These are phyloP conservation scores for Colletotrichum lini DNA, from an alignment of 2,329 filamentous ascomycete species.

Conservation along the genomic window DNA sequence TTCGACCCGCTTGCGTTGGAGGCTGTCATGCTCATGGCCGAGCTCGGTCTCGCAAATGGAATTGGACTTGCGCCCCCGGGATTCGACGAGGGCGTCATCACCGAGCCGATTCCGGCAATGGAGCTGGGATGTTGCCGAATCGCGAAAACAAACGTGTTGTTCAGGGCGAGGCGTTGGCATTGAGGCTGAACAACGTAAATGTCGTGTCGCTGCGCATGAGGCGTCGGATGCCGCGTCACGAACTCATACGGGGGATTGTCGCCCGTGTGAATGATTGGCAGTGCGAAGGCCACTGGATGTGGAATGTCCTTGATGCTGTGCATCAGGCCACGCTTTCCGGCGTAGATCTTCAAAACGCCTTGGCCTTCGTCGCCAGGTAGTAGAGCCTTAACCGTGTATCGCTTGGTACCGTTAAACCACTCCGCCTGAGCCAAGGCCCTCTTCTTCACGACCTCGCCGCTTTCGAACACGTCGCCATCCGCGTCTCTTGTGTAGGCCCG, in stretches of 20 bases:
- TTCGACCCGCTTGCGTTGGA: slow-evolving; percentile 71
- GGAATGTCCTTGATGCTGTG: slow-evolving; percentile 97
- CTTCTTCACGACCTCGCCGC: slow-evolving; percentile 87
- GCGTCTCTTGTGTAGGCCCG: slow-evolving; percentile 83
- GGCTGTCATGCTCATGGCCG: slow-evolving; percentile 75
- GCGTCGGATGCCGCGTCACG: slow-evolving; percentile 91
- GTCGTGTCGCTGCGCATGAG: slow-evolving; percentile 96
- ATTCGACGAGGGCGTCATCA: slow-evolving; percentile 62
- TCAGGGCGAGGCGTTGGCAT: slow-evolving; percentile 87
- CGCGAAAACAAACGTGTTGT: slow-evolving; percentile 98
- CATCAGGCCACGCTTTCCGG: slow-evolving; percentile 95
- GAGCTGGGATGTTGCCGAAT: slow-evolving; percentile 91
- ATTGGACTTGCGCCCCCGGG: slow-evolving; percentile 68
- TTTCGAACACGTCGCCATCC: slow-evolving; percentile 95
- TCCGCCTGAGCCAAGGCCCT: slow-evolving; percentile 91
- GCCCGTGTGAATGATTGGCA: slow-evolving; percentile 92
- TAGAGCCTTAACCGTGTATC: slow-evolving; percentile 93
- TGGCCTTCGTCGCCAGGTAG: slow-evolving; percentile 93
- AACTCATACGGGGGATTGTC: slow-evolving; percentile 97
- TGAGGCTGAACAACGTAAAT: slow-evolving; percentile 98
- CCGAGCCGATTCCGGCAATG: slow-evolving; percentile 50
- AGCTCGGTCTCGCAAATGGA: slow-evolving; percentile 73
- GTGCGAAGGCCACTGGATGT: slow-evolving; percentile 87
- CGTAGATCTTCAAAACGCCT: slow-evolving; percentile 90
- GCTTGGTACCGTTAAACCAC: slow-evolving; percentile 89